phyloP scores from a whole-genome alignment of 352 stramenopile species.

The Globisporangium abappressorium region DNA sequence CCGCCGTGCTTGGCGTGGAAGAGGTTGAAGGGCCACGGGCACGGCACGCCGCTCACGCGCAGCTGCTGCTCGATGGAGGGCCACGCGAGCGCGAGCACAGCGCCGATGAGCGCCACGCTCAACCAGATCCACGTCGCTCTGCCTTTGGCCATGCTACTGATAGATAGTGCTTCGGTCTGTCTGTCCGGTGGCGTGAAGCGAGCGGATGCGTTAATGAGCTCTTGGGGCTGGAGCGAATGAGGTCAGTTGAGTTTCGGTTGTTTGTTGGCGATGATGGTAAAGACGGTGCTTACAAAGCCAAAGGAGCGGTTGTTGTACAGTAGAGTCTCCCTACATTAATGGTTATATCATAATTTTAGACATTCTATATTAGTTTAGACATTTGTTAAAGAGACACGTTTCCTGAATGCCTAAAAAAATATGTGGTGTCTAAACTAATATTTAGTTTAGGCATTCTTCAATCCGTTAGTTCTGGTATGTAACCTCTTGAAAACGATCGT shows the following conservation, averaged over 20 bases:
- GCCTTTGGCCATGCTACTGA: constrained; percentile 23
- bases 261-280: background rate
- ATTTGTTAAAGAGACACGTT: too few relatives aligned
- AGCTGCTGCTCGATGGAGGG: constrained; percentile 74
- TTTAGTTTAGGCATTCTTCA: too few relatives aligned
- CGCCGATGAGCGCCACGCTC: constrained; percentile 46
- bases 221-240: background rate
- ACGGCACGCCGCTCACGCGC: constrained; percentile 41
- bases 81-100: constrained; percentile 61
- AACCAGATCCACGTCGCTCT: constrained; percentile 41
- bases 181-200: background rate
- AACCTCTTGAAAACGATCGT: too few relatives aligned
- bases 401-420: too few relatives aligned
- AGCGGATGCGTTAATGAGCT: constrained; percentile 2
- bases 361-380: too few relatives aligned
- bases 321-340: too few relatives aligned
- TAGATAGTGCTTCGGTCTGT: background rate
- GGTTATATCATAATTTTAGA: too few relatives aligned
- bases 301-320: too few relatives aligned
- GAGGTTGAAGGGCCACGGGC: constrained; percentile 66
- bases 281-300: background rate
- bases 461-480: too few relatives aligned
- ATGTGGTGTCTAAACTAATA: too few relatives aligned
- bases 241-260: background rate
- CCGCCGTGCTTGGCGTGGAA: constrained; percentile 27